A percentile compares a stretch with the other conserved stretches of the same genome.
Evolutionary conservation across 306 rosid genomes (phyloP).

Genomic region (Cicer arietinum): DNA sequence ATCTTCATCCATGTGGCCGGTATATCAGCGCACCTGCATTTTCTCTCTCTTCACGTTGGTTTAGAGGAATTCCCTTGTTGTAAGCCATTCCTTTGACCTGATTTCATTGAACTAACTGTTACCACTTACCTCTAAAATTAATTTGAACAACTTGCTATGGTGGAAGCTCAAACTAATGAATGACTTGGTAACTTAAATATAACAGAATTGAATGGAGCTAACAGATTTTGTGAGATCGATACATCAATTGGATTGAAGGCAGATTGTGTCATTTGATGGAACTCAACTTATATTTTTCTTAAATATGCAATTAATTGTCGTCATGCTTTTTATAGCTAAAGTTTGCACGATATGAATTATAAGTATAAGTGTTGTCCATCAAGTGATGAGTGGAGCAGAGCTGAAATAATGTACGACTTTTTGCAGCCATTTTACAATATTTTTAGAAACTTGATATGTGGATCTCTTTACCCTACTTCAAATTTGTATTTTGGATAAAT

Average conservation of each 20-base stretch:
- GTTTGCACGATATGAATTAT: neutral
- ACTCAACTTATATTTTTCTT: neutral
- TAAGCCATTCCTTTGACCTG: slow-evolving; percentile 95
- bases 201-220: slow-evolving; percentile 24
- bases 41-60: slow-evolving; percentile 78
- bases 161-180: slow-evolving; percentile 30
- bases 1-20: neutral
- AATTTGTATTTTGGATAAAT: no score
- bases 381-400: no score
- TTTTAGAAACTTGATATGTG: no score
- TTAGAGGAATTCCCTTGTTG: slow-evolving; percentile 73
- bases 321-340: neutral
- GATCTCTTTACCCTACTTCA: no score
- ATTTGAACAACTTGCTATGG: slow-evolving; percentile 33
- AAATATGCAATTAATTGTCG: neutral
- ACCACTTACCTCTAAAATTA: slow-evolving; percentile 32
- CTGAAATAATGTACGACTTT: no score
- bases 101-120: slow-evolving; percentile 42
- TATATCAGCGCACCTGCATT: slow-evolving; percentile 70
- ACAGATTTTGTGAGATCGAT: neutral
- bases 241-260: neutral
- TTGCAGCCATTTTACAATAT: no score
- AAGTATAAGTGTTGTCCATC: neutral
- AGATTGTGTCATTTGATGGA: neutral
- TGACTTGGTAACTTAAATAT: slow-evolving; percentile 8